Base-by-base conservation (phyloP, 768 basidiomycete genomes). In the Hirschioporus abietinus region DNA sequence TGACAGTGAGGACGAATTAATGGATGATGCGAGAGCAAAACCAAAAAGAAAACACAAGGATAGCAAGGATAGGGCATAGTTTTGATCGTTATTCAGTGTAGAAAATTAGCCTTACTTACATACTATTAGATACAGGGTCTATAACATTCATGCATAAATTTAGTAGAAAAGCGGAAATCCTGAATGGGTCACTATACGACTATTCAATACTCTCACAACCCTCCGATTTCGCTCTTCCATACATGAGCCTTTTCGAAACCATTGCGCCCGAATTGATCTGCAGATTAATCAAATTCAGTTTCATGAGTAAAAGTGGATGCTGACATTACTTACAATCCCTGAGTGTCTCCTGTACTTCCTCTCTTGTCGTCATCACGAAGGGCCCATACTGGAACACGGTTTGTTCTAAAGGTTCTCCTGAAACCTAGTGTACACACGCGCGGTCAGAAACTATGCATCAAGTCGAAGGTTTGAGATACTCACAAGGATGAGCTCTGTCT, bases 391-490 rank as follows among this genome's bases (percentile, higher is more conserved):
- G 95, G 67, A 92, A 83, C 12, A 98, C 92, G 0, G 86, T 83
- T 75, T 98, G 95, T 68, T 95, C 86, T 5, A 98, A 82, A 17
- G 95, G 94, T 77, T 95, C 91, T 20, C 92, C 96, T 5, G 95
- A 88, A 68, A 90, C 82, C 91, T 90, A 65, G 1, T 27, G 42
- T n/a, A 30, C 2, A n/a, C 58, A 60, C 25, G 25, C 42, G 36
- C 12, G 64, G 12, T 66, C 57, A 60, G 64, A 64, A 67, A 64
- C 57, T 68, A 67, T 62, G 30, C 20, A 60, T 52, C 58, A 60
- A 59, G 58, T 18, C 25, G 36, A 42, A 26, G n/a, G n/a, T 24
- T 65, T 2, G 18, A 15, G 15, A 73, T n/a, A n/a, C 83, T 35
- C 70, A 91, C 91, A 72, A 99, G 74, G 24, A 96, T 82, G 60